These are phyloP conservation scores for Zygosaccharomyces bisporus DNA, from an alignment of 805 yeast species.

Conservation along the genomic window DNA sequence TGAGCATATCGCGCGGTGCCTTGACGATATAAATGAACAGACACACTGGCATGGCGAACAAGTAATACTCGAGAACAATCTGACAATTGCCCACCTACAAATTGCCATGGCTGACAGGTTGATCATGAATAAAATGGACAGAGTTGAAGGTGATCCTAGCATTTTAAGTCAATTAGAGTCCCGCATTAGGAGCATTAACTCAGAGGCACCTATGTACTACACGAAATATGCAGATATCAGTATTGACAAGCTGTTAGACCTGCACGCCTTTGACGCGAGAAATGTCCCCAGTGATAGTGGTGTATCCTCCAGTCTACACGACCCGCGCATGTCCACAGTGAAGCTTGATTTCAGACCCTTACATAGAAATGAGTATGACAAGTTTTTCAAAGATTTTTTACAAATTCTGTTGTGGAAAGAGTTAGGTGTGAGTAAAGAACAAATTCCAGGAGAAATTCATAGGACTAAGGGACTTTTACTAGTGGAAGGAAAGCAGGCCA, in stretches of 20 bases:
- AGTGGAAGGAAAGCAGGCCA: conserved; percentile 30
- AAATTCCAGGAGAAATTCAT: conserved; percentile 56
- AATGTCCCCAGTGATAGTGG: conserved; percentile 13
- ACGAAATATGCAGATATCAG: conserved; percentile 74
- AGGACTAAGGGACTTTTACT: conserved; percentile 75
- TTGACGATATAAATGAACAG: conserved; percentile 58
- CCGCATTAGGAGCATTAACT: conserved; percentile 51
- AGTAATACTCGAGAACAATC: conserved; percentile 38
- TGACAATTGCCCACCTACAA: conserved; percentile 85
- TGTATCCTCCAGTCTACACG: conserved; percentile 38
- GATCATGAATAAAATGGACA: conserved; percentile 75
- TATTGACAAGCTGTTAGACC: conserved; percentile 60
- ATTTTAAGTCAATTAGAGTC: conserved; percentile 35
- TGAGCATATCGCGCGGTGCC: conserved; percentile 57
- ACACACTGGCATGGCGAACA: conserved; percentile 62
- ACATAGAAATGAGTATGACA: conserved; percentile 34
- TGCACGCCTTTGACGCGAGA: conserved; percentile 67
- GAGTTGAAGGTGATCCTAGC: conserved; percentile 29
- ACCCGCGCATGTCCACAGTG: conserved; percentile 52
- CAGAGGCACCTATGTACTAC: conserved; percentile 59
- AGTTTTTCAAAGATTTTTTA: conserved; percentile 54
- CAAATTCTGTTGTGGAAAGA: conserved; percentile 69
- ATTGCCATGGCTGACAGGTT: conserved; percentile 85
- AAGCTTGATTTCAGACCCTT: conserved; percentile 45
- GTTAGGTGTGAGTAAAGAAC: conserved; percentile 45